These are phyloP conservation scores for Miscanthus sacchariflorus DNA, from an alignment of 202 grass and related monocot genomes.

Conservation along the genomic window DNA sequence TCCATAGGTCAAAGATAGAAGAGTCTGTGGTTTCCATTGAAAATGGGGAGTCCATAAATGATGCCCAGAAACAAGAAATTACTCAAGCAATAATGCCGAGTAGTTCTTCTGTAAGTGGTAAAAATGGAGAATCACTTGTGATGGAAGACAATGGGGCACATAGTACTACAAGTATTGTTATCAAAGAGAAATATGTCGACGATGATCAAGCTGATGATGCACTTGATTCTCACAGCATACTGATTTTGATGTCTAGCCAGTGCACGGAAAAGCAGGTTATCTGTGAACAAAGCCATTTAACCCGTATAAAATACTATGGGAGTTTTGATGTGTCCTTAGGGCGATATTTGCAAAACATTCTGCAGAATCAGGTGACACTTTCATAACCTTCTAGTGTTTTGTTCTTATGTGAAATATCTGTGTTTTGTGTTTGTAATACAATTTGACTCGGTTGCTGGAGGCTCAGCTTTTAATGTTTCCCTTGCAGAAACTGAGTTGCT, in stretches of 20 bases:
- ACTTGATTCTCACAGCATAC: slow-evolving; percentile 86
- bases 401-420: slow-evolving; percentile 21
- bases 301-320: slow-evolving; percentile 95
- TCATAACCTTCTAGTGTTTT: slow-evolving; percentile 28
- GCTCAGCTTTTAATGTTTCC: slow-evolving; percentile 38
- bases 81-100: slow-evolving; percentile 37
- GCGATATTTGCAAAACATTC: slow-evolving; percentile 88
- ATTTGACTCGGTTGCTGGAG: slow-evolving; percentile 38
- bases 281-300: slow-evolving; percentile 80
- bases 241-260: slow-evolving; percentile 88
- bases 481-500: slow-evolving; percentile 68
- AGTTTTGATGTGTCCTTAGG: slow-evolving; percentile 91
- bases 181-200: slow-evolving; percentile 56
- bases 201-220: slow-evolving; percentile 62
- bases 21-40: slow-evolving; percentile 50
- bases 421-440: slow-evolving; percentile 21
- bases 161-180: slow-evolving; percentile 40
- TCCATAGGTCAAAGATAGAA: slow-evolving; percentile 52
- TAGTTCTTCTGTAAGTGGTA: slow-evolving; percentile 25
- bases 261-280: slow-evolving; percentile 75
- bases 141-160: slow-evolving; percentile 46
- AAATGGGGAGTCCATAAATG: slow-evolving; percentile 41
- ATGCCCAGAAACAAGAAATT: slow-evolving; percentile 47
- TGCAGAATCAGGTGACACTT: slow-evolving; percentile 78
- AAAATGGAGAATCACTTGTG: slow-evolving; percentile 34